A percentile compares a stretch with the other conserved stretches of the same genome.
Conservation (phyloP, 306 rosid genomes). For the Fragaria ananassa region DNA sequence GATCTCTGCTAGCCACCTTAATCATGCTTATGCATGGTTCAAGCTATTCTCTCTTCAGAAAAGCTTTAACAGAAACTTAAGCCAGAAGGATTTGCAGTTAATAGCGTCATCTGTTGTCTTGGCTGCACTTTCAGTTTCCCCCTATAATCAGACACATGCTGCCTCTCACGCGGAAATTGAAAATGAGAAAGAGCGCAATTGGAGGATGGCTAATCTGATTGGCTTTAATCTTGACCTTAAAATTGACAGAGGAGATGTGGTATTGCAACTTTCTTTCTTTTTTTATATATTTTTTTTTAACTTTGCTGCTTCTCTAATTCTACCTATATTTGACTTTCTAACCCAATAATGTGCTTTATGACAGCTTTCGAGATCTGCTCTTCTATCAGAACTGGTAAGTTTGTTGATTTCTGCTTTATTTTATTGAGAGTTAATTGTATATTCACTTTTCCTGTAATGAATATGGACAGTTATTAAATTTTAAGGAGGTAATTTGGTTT, state of each 20-base stretch:
- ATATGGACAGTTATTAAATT: neutral
- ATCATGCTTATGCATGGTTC: slow-evolving; percentile 97
- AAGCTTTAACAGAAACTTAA: slow-evolving; percentile 85
- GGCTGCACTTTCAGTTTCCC: slow-evolving; percentile 89
- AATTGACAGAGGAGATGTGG: slow-evolving; percentile 89
- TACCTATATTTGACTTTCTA: neutral
- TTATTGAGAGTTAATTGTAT: neutral
- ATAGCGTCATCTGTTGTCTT: slow-evolving; percentile 96
- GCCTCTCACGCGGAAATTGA: slow-evolving; percentile 85
- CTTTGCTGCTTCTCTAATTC: slow-evolving; percentile 1
- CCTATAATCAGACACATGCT: slow-evolving; percentile 62
- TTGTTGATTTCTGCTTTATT: neutral
- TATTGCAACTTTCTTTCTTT: slow-evolving; percentile 20
- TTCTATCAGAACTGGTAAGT: slow-evolving; percentile 89
- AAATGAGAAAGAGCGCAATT: slow-evolving; percentile 83
- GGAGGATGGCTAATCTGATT: slow-evolving; percentile 86
- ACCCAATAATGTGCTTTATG: slow-evolving; percentile 23
- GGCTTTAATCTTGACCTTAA: slow-evolving; percentile 86
- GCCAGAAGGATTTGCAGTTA: slow-evolving; percentile 94
- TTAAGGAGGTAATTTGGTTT: neutral
- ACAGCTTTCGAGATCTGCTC: slow-evolving; percentile 86
- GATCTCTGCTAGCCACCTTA: slow-evolving; percentile 81
- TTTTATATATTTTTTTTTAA: neutral
- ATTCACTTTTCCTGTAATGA: slow-evolving; percentile 9
- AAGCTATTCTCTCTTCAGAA: slow-evolving; percentile 85